Base-by-base conservation (phyloP, 331 rosid genomes). In the Cucumis variabilis region DNA sequence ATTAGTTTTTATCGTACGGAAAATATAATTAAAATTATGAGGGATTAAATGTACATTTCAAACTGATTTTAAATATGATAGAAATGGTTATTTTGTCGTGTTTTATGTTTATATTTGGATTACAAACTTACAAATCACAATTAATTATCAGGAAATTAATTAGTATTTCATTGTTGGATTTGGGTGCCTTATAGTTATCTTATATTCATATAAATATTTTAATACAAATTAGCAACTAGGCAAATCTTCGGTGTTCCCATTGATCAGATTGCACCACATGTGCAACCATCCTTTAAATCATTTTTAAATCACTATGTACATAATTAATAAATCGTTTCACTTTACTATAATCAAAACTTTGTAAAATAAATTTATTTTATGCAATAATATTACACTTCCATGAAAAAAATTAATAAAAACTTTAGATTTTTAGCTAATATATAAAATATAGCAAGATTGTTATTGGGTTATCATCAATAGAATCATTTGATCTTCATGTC, bases 181-280 rank as follows among this genome's bases (percentile, higher is more conserved):
- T 67, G 5, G 16, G 30, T 13, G 17, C 33, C 72, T 24, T 44
- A 44, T 33, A 33, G 41, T 5, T 66, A 44, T 19, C 25, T 74
- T 21, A 19, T 74, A 41, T 74, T 37, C 21, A 74, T 74, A 44
- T 74, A 20, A 20, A 74, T 74, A 74, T 44, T 37, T 74, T 72
- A 72, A 44, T 9, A 5, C 23, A 41, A 74, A 44, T 7, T 74
- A 21, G 28, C 16, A 73, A 23, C 58, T 44, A 74, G 58, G 58
- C 81, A 74, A 44, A 74, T 74, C 53, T 74, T 41, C 53, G 4
- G 6, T 41, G 58, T 74, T 74, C 81, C n/a, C 81, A 74, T 30
- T 74, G 81, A 5, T 33, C 37, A 74, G 58, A 74, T 74, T 23
- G 11, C 53, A 44, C 58, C 53, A 37, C 80, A 73, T 73, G 55